These are phyloP conservation scores for Penicillium daleae DNA, from an alignment of 495 filamentous ascomycete species.

Conservation along the genomic window DNA sequence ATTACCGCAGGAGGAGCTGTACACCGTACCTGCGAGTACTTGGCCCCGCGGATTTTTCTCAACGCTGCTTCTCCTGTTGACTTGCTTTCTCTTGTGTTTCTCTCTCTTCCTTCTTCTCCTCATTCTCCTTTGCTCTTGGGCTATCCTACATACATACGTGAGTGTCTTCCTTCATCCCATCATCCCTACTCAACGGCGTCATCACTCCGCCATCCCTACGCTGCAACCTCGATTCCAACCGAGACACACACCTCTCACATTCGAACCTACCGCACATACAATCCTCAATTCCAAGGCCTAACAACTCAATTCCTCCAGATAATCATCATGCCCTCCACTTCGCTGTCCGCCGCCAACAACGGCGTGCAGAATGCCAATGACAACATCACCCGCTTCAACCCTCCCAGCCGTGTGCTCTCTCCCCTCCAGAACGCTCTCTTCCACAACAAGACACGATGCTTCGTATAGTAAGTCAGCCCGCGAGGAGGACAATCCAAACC, in stretches of 20 bases:
- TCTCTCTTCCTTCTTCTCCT: conserved; percentile 23
- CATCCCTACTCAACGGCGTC: conserved; percentile 10
- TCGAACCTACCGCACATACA: not conserved
- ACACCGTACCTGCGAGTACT: conserved; percentile 42
- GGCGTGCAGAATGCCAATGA: conserved; percentile 78
- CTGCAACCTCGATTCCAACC: conserved; percentile 6
- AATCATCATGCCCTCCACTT: conserved; percentile 54
- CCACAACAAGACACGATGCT: conserved; percentile 99
- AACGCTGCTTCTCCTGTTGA: conserved; percentile 26
- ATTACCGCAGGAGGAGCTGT: conserved; percentile 32
- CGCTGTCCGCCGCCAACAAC: conserved; percentile 44
- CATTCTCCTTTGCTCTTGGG: conserved; percentile 26
- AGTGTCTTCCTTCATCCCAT: conserved; percentile 19
- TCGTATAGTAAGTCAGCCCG: conserved; percentile 77
- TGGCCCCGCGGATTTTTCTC: conserved; percentile 35
- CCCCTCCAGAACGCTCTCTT: conserved; percentile 89
- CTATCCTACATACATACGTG: conserved; percentile 25
- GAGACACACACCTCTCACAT: not conserved
- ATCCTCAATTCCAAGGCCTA: not conserved
- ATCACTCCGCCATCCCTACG: conserved; percentile 6
- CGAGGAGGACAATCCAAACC: not conserved
- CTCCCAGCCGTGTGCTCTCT: conserved; percentile 89
- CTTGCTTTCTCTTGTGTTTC: conserved; percentile 23
- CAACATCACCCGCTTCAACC: conserved; percentile 95
- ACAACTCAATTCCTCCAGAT: conserved; percentile 18